A percentile compares a stretch with the other conserved stretches of the same genome.
Conservation (phyloP, 352 stramenopile genomes). For the Phytophthora citricola region DNA sequence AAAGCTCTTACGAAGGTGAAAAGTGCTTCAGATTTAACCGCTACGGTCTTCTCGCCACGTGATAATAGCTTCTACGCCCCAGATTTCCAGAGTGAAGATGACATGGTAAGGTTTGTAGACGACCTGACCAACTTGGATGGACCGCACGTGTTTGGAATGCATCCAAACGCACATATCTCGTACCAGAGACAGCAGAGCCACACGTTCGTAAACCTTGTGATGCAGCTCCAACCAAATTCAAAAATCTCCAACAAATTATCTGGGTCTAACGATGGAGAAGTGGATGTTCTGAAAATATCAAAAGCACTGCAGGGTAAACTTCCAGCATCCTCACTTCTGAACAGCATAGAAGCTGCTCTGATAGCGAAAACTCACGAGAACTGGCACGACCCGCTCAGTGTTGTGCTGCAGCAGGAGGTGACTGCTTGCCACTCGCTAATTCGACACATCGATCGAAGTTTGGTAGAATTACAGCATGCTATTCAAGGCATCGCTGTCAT, state of each 20-base stretch:
- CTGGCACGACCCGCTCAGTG: constrained; percentile 54
- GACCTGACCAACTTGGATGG: constrained; percentile 52
- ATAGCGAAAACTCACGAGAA: not conserved
- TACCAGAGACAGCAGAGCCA: constrained; percentile 68
- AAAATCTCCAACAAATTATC: not conserved
- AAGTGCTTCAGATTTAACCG: constrained; percentile 11
- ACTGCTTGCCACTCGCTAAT: constrained; percentile 58
- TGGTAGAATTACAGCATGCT: constrained; percentile 61
- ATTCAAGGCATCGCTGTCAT: constrained; percentile 67
- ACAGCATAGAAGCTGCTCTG: constrained; percentile 12
- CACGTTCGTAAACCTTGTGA: constrained; percentile 39
- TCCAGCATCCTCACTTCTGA: constrained; percentile 6
- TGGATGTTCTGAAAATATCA: constrained; percentile 17
- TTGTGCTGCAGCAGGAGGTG: constrained; percentile 78
- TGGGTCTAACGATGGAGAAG: constrained; percentile 10
- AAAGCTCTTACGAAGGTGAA: constrained; percentile 2
- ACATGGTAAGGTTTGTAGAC: constrained; percentile 65
- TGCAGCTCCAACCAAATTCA: constrained; percentile 45
- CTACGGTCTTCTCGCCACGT: constrained; percentile 15
- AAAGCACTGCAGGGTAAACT: constrained; percentile 40
- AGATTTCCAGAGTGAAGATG: constrained; percentile 40
- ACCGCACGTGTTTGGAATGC: constrained; percentile 84
- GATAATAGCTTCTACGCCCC: constrained; percentile 55
- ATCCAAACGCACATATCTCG: constrained; percentile 80
- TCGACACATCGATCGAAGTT: constrained; percentile 39